Evolutionary conservation across 805 yeast genomes (phyloP), one percentile per base, ranked within the genome.

Genomic region (Cyberlindnera petersonii): DNA sequence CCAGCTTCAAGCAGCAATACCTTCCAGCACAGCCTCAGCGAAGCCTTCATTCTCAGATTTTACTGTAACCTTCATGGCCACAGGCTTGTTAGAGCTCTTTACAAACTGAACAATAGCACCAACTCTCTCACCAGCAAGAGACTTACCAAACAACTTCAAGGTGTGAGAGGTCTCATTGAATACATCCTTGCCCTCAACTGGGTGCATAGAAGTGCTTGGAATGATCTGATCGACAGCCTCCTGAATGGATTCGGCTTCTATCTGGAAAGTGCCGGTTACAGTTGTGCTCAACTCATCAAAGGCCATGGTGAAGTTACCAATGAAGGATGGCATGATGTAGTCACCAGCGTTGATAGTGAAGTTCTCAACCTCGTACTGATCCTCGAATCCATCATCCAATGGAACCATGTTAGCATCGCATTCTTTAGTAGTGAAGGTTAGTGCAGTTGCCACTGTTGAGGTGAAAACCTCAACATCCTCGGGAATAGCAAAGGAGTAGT

Each of bases 341-440:
- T 88, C 97, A 26, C 96, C 96, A 9, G 93, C 79, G 7, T 65
- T 64, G 40, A 91, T 59, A 42, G 75, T 78, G 54, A 88, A 69
- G 42, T 82, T 83, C 62, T 87, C 97, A 49, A 93, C 76, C 59
- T 82, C 93, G 64, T 91, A 93, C 63, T 89, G 96, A 62, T 93
- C 98, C 49, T 83, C 84, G 72, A 82, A 86, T 14, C 96, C 97
- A 34, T 74, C 78, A 32, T 75, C 82, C 43, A 73, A 74, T 35
- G 82, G 74, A 16, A 80, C 79, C 13, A 88, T 80, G 9, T 75
- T 71, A 33, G 86, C 80, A 50, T 86, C 83, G 48, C 85, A 69
- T 59, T 91, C 98, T 63, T 79, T 83, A 34, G 87, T 73, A 15
- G 81, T 77, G 68, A 82, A 91, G 17, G 80, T 72, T 44, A 91